These are phyloP conservation scores for Talaromyces marneffei DNA, from an alignment of 2,329 filamentous ascomycete genomes.

Conservation along the genomic window DNA sequence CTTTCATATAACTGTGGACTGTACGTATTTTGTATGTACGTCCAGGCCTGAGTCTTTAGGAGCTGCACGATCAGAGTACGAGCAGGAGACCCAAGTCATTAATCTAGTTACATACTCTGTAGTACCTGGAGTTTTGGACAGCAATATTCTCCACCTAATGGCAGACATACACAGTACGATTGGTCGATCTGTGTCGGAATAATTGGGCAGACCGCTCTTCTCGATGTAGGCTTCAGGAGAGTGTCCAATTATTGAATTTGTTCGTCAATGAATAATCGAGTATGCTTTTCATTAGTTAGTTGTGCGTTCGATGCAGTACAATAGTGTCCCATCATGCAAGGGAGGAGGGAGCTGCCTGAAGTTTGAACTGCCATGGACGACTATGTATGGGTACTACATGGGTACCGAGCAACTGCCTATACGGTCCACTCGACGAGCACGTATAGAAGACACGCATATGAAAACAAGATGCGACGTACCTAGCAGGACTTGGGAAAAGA, in stretches of 20 bases:
- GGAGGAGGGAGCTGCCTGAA: not conserved
- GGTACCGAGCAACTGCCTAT: not conserved
- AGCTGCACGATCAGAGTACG: not conserved
- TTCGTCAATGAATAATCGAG: too few relatives aligned
- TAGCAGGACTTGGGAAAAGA: too few relatives aligned
- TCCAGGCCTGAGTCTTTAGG: not conserved
- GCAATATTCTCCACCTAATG: not conserved
- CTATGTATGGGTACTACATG: too few relatives aligned
- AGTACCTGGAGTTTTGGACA: too few relatives aligned
- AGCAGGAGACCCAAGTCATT: not conserved
- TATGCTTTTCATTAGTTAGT: too few relatives aligned
- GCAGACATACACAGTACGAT: not conserved
- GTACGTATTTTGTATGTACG: too few relatives aligned
- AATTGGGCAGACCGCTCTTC: slow-evolving; percentile 9
- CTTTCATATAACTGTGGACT: too few relatives aligned
- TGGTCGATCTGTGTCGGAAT: not conserved
- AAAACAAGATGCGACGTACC: too few relatives aligned
- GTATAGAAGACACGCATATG: too few relatives aligned
- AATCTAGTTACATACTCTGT: too few relatives aligned
- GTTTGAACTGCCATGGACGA: too few relatives aligned
- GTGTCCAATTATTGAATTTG: not conserved
- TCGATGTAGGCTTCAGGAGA: not conserved
- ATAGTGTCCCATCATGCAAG: not conserved
- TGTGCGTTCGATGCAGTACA: too few relatives aligned
- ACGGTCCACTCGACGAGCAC: not conserved